phyloP scores from a whole-genome alignment of 2,329 filamentous ascomycete species.

The Fusarium hostae region DNA sequence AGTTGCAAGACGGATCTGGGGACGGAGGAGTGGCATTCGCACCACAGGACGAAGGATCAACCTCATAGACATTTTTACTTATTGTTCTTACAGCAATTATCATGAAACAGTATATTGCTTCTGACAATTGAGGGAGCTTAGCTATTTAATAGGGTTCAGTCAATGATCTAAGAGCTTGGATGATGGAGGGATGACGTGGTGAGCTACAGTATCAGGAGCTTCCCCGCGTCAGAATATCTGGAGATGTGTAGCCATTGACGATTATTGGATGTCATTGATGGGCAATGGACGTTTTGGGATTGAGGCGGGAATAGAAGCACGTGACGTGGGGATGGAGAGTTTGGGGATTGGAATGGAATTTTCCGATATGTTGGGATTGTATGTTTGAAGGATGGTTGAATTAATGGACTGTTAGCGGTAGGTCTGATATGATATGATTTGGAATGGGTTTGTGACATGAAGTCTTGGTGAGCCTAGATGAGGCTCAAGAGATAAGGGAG shows the following conservation, averaged over 20 bases:
- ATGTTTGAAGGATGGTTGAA: background rate
- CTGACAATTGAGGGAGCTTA: background rate
- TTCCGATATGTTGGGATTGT: background rate
- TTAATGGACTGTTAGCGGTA: background rate
- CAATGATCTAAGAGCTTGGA: conserved; percentile 26
- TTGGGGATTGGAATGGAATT: conserved; percentile 3
- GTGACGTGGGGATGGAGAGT: background rate
- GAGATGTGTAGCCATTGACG: conserved; percentile 5
- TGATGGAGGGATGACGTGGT: conserved; percentile 42
- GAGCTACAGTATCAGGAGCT: conserved; percentile 4
- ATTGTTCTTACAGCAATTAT: background rate
- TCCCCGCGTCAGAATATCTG: conserved; percentile 8
- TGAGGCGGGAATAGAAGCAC: background rate
- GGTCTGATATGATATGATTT: background rate
- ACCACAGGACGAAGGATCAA: conserved; percentile 33
- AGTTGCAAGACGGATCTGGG: conserved; percentile 23
- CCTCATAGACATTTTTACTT: conserved; percentile 25
- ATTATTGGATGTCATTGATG: conserved; percentile 21
- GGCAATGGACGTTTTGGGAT: conserved; percentile 13
- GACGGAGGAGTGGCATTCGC: conserved; percentile 37
- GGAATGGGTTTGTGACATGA: background rate
- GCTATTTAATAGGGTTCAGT: background rate
- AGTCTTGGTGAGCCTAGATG: no score
- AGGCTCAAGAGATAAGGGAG: no score
- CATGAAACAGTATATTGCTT: background rate